Evolutionary conservation across 371 early-diverging fungal species (phyloP), one percentile per base, ranked within the genome.

Genomic region (Rhizomucor miehei): DNA sequence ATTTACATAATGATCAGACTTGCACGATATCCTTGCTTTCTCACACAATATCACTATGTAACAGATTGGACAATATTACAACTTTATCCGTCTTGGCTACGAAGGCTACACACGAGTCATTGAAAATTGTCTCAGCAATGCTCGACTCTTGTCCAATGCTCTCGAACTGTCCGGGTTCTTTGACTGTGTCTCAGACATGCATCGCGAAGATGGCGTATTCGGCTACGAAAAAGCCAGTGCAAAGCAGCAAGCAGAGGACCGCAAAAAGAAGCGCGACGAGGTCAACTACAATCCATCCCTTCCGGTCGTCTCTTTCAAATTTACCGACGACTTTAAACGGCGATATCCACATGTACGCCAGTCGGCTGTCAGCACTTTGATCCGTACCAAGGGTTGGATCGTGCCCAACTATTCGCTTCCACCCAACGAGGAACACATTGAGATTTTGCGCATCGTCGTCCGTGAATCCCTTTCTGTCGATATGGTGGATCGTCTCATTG

Each of bases 31-130:
- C 3, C 29, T 29, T 29, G 29, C 3, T 29, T 29, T 8, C 8
- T 29, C 29, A 5, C 3, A 29, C 29, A 29, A 35, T 16, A 25
- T 20, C 24, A 9, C n/a, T 12, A 12, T 14, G n/a, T 17, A 46
- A 43, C 14, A 25, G 47, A 80, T 89, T 17, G 78, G 72, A 2
- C 89, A 89, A 65, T 90, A 90, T 67, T 90, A 89, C 72, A 84
- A 81, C 62, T 84, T 90, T 52, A 59, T 90, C 20, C 80, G 89
- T 37, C 77, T 83, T 25, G 90, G 88, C 0, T 59, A 51, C n/a
- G 71, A 71, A 36, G 90, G 90, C 0, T 90, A 79, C 68, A 69
- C 66, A 3, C 60, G 71, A 49, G 69, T 90, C 20, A 79, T 84
- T 64, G 59, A 71, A 16, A 80, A 73, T 23, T 71, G 71, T 29